phyloP scores from a whole-genome alignment of 2,329 filamentous ascomycete genomes.

The Sporothrix phasma region DNA sequence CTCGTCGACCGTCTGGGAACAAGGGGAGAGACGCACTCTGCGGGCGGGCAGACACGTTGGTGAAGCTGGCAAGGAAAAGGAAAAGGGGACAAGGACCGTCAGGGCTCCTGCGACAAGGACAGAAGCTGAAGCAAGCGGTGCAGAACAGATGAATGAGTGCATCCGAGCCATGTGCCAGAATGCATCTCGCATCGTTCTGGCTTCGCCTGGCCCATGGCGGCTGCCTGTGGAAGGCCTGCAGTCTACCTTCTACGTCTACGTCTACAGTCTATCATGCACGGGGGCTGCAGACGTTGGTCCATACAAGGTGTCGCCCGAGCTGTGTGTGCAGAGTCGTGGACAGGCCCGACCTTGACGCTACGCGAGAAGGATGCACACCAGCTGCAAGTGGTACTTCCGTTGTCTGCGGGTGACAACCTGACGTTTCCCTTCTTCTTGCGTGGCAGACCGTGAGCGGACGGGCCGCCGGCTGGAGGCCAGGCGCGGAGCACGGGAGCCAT shows the following conservation, averaged over 20 bases:
- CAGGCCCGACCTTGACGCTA: too few relatives aligned
- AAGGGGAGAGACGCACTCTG: neutral
- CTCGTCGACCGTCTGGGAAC: neutral
- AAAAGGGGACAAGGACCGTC: neutral
- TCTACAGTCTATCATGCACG: neutral
- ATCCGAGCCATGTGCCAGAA: neutral
- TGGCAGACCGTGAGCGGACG: neutral
- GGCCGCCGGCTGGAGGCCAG: too few relatives aligned
- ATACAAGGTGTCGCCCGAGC: too few relatives aligned
- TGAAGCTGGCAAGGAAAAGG: neutral
- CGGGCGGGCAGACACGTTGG: neutral
- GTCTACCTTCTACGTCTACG: neutral
- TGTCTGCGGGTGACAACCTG: neutral
- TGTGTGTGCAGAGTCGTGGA: neutral
- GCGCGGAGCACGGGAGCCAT: too few relatives aligned
- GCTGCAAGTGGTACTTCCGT: neutral
- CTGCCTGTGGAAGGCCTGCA: neutral
- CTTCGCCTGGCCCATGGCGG: neutral
- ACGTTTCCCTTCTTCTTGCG: too few relatives aligned
- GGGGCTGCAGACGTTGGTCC: neutral
- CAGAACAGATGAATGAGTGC: neutral
- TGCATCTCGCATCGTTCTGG: neutral
- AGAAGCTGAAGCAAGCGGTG: neutral
- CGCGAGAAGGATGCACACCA: too few relatives aligned
- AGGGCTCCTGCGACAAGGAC: too few relatives aligned